Evolutionary conservation across 2,329 filamentous ascomycete genomes (phyloP), one percentile per base, ranked within the genome.

Genomic region (Alternaria atra): DNA sequence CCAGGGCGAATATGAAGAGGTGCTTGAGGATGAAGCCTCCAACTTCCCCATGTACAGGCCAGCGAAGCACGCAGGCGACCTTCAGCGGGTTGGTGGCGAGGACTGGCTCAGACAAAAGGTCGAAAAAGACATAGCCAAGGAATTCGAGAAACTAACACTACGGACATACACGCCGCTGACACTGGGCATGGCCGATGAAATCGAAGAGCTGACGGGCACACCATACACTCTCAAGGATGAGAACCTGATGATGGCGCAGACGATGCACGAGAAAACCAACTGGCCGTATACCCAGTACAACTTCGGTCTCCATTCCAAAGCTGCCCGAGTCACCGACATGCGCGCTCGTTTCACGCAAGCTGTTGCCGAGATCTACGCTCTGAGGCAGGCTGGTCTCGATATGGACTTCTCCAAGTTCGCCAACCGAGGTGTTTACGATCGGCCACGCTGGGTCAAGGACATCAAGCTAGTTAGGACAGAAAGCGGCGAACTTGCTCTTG

Each of bases 81-180:
- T 90, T 60, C 80, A 85, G 65, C 78, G 77, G 51, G 80, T 90
- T 34, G 89, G 89, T 37, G 78, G 79, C 6, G 81, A 82, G 60
- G 70, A 82, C 54, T 83, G 80, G 80, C 68, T 76, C 34, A 72
- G 72, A 63, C 64, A 76, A 56, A 69, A 71, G 34, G 69, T 75
- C 27, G 74, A 77, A 59, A 53, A 37, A 27, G 66, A 72, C 25
- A 65, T 73, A 64, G 72, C 73, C 10, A 64, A 64, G 44, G 73
- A 75, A 55, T 75, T 66, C 64, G 79, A 69, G 74, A 80, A 75
- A 65, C 58, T 77, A 17, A 75, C 73, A n/a, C 51, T 68, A 42
- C 60, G 68, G 39, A 76, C 73, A 5, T 76, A 76, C 47, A 76
- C 73, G 30, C 73, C 73, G 13, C 54, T 76, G 58, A 72, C 58